phyloP scores from a whole-genome alignment of 2,329 filamentous ascomycete species.

The Ampelomyces quisqualis region DNA sequence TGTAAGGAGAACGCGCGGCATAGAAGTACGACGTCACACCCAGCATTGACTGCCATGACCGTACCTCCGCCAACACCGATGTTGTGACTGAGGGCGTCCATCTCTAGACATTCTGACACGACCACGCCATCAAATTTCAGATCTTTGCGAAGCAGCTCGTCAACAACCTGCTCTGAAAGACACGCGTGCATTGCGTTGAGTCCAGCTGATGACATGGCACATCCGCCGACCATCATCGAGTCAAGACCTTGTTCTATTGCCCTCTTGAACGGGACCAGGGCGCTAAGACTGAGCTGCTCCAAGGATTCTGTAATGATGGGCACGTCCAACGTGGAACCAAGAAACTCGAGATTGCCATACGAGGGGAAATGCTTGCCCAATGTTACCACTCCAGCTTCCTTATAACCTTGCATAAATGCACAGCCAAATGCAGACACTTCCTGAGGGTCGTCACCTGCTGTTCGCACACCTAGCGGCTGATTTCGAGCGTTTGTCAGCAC shows the following conservation, averaged over 20 bases:
- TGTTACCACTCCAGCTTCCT: conserved; percentile 83
- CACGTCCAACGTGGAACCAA: conserved; percentile 86
- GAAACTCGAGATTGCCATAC: conserved; percentile 91
- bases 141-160: conserved; percentile 83
- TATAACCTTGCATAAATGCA: conserved; percentile 87
- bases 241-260: conserved; percentile 85
- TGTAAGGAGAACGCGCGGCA: conserved; percentile 87
- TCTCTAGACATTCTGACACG: conserved; percentile 92
- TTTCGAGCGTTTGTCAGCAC: conserved; percentile 91
- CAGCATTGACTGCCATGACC: conserved; percentile 95
- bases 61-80: conserved; percentile 96
- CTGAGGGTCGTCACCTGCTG: conserved; percentile 88
- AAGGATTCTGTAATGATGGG: conserved; percentile 94
- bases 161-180: conserved; percentile 87
- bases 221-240: conserved; percentile 94
- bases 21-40: conserved; percentile 86
- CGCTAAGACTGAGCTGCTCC: conserved; percentile 88
- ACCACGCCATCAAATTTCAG: conserved; percentile 89
- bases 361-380: conserved; percentile 97
- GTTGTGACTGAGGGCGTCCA: conserved; percentile 93
- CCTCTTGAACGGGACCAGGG: conserved; percentile 86
- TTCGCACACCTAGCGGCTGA: conserved; percentile 85
- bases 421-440: conserved; percentile 92
- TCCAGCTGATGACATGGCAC: conserved; percentile 85
- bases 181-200: conserved; percentile 96